Percentiles rank a stretch among this genome's conserved stretches.
Evolutionary conservation across 2,329 filamentous ascomycete species (phyloP).

Genomic region (Colletotrichum lindemuthianum): DNA sequence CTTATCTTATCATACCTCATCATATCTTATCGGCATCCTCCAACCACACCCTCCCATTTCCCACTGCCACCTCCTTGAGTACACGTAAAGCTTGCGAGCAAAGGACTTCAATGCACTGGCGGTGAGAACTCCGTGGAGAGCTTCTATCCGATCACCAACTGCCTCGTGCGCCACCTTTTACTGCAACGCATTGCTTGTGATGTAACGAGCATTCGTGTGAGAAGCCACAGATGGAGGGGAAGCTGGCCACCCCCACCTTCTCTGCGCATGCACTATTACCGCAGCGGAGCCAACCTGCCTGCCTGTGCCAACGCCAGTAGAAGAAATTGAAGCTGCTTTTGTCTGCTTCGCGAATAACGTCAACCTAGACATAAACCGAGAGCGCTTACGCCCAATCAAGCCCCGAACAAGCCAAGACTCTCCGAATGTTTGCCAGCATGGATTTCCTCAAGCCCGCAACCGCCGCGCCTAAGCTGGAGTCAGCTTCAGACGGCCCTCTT

Average conservation of each 20-base stretch:
- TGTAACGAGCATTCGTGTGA: background rate
- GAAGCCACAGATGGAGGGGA: background rate
- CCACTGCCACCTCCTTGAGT: too few species aligned
- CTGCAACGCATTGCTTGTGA: background rate
- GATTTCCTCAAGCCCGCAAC: constrained; percentile 25
- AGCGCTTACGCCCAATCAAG: too few species aligned
- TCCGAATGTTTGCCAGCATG: constrained; percentile 10
- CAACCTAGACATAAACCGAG: background rate
- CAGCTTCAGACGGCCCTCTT: constrained; percentile 64
- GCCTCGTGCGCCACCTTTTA: constrained; percentile 6
- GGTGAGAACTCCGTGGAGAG: constrained; percentile 1
- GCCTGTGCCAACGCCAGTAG: too few species aligned
- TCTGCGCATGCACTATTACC: background rate
- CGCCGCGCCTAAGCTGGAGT: constrained; percentile 15
- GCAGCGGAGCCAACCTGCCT: constrained; percentile 7
- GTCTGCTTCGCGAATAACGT: constrained; percentile 7
- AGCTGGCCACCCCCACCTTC: constrained; percentile 3
- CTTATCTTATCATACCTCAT: constrained; percentile 1
- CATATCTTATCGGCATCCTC: constrained; percentile 1
- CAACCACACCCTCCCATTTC: too few species aligned
- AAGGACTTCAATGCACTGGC: background rate
- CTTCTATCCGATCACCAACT: background rate
- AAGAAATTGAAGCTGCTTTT: constrained; percentile 1
- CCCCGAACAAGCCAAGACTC: too few species aligned
- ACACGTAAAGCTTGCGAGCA: too few species aligned